A percentile compares a stretch with the other conserved stretches of the same genome.
Evolutionary conservation across 176 grass and related monocot species (phyloP).

Genomic region (Oryza punctata): DNA sequence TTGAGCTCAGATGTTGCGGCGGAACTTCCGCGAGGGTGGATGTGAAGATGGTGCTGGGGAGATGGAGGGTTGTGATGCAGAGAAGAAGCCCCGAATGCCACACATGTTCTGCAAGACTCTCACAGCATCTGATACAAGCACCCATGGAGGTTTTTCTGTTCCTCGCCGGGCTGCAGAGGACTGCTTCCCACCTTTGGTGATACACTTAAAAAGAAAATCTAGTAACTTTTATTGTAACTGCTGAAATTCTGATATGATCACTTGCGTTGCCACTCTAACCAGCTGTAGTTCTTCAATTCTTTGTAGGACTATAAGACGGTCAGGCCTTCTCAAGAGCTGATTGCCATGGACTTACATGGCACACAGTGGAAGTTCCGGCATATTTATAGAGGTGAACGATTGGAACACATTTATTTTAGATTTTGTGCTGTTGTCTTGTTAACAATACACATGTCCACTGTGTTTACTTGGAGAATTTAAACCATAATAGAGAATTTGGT

Average conservation of each 20-base stretch:
- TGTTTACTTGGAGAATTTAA: background rate
- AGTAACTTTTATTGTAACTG: background rate
- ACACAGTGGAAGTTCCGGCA: constrained; percentile 80
- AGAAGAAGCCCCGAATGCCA: constrained; percentile 44
- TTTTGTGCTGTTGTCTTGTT: background rate
- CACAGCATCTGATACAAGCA: constrained; percentile 96
- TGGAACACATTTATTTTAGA: background rate
- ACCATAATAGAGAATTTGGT: background rate
- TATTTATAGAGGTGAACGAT: constrained; percentile 81
- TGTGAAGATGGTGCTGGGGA: constrained; percentile 37
- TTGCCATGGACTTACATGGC: constrained; percentile 88
- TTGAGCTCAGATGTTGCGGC: constrained; percentile 49
- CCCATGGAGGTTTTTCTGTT: constrained; percentile 96
- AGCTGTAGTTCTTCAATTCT: constrained; percentile 14
- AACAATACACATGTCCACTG: background rate
- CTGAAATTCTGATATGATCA: background rate
- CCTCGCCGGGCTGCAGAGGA: constrained; percentile 93
- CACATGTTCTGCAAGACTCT: constrained; percentile 99
- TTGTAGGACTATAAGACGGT: constrained; percentile 78
- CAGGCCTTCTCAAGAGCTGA: constrained; percentile 91
- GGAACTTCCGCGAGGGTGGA: constrained; percentile 34
- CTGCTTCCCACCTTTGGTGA: constrained; percentile 89
- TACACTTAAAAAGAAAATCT: background rate
- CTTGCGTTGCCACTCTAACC: constrained; percentile 21
- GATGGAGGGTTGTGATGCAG: constrained; percentile 50